A percentile compares a stretch with the other conserved stretches of the same genome.
Evolutionary conservation across 2,329 filamentous ascomycete genomes (phyloP).

Genomic region (Stachybotrys elegans): DNA sequence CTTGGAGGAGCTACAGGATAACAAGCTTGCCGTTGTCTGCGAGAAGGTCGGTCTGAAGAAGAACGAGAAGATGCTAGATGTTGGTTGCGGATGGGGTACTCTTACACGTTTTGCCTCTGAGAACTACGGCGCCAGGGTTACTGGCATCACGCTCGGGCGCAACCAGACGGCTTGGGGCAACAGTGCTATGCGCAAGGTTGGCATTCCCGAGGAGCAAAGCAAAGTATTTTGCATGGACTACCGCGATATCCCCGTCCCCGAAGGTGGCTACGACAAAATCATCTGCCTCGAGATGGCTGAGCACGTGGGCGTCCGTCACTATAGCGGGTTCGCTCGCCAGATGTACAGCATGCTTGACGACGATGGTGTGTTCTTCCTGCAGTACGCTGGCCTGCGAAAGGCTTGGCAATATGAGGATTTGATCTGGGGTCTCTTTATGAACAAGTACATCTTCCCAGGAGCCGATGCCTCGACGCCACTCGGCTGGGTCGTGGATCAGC

Average conservation of each 20-base stretch:
- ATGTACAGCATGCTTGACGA: conserved; percentile 95
- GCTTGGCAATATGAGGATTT: conserved; percentile 97
- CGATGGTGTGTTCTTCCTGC: conserved; percentile 94
- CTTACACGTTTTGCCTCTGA: conserved; percentile 89
- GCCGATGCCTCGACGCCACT: conserved; percentile 96
- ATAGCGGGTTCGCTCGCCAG: conserved; percentile 75
- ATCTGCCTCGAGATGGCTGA: conserved; percentile 99
- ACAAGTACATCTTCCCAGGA: conserved; percentile 99
- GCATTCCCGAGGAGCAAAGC: conserved; percentile 81
- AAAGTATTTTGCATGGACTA: conserved; percentile 95
- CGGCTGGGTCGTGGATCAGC: conserved; percentile 75
- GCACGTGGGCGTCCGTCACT: conserved; percentile 92
- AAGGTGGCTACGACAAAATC: conserved; percentile 77
- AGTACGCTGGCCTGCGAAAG: conserved; percentile 91
- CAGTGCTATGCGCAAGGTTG: conserved; percentile 74
- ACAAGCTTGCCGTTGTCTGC: conserved; percentile 92
- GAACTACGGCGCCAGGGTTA: conserved; percentile 86
- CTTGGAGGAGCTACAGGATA: conserved; percentile 94
- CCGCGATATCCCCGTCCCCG: conserved; percentile 80
- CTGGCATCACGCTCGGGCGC: conserved; percentile 87
- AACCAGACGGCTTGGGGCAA: conserved; percentile 99
- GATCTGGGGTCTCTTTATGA: conserved; percentile 98
- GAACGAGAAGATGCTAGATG: conserved; percentile 84
- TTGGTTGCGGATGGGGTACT: conserved; percentile 97
- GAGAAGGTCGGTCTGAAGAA: conserved; percentile 86